phyloP scores from a whole-genome alignment of 768 basidiomycete species.

The Termitomyces sp. region DNA sequence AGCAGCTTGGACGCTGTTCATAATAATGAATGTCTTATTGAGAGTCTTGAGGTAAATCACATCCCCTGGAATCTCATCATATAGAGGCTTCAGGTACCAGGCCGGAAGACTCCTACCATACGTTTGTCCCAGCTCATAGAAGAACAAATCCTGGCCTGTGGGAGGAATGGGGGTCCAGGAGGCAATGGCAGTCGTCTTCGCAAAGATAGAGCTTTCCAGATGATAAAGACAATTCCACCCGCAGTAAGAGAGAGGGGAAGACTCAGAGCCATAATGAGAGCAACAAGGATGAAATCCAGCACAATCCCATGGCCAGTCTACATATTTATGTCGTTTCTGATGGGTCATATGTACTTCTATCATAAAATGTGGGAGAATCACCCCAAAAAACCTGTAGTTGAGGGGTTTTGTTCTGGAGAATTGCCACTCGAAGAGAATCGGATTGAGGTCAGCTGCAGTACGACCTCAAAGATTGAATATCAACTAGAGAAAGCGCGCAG shows the following conservation, averaged over 20 bases:
- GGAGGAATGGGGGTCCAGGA: constrained; percentile 24
- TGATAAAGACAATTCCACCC: background rate
- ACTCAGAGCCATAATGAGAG: background rate
- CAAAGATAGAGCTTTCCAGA: background rate
- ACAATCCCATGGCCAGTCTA: background rate
- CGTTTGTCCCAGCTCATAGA: background rate
- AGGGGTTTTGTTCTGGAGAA: too few species aligned
- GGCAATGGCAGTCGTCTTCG: background rate
- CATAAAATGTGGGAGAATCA: background rate
- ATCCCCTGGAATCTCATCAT: background rate
- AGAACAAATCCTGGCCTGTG: constrained; percentile 9
- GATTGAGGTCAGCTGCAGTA: too few species aligned
- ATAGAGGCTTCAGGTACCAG: background rate
- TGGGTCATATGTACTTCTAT: background rate
- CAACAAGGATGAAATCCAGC: too few species aligned
- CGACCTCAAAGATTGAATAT: too few species aligned
- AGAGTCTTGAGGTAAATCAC: too few species aligned
- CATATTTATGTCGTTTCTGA: background rate
- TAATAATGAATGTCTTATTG: constrained; percentile 22
- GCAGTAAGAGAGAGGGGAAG: background rate
- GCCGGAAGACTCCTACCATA: constrained; percentile 27
- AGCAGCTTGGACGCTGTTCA: background rate
- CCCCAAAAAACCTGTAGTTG: too few species aligned
- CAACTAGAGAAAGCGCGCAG: too few species aligned
- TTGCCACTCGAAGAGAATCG: too few species aligned